A percentile compares a stretch with the other conserved stretches of the same genome.
phyloP scores from a whole-genome alignment of 164 flowering plant species.

The Annona squamosa region DNA sequence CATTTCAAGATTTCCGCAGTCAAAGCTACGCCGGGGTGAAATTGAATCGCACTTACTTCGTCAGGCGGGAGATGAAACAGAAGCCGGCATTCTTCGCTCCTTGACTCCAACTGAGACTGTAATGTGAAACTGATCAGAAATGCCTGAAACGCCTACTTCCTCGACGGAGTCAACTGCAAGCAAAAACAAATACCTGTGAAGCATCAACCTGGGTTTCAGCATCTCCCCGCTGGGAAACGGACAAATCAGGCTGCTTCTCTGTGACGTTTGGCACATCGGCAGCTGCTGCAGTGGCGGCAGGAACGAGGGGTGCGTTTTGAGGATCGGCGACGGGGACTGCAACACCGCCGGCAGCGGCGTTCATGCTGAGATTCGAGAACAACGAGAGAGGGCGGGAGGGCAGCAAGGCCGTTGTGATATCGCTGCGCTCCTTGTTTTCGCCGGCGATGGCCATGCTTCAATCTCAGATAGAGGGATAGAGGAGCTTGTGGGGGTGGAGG shows the following conservation, averaged over 20 bases:
- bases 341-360: not conserved
- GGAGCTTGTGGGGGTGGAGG: too few species aligned
- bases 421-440: slow-evolving; percentile 6
- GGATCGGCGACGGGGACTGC: slow-evolving; percentile 14
- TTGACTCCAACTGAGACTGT: slow-evolving; percentile 39
- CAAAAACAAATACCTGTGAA: not conserved
- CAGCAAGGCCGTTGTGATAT: not conserved
- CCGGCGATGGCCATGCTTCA: slow-evolving; percentile 16
- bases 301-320: slow-evolving; percentile 14
- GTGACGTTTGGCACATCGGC: slow-evolving; percentile 6
- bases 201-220: slow-evolving; percentile 13
- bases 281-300: slow-evolving; percentile 2
- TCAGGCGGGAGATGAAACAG: slow-evolving; percentile 84
- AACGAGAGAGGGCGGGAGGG: not conserved
- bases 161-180: not conserved
- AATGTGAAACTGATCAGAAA: slow-evolving; percentile 3
- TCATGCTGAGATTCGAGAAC: not conserved
- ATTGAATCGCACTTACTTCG: slow-evolving; percentile 47
- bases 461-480: not conserved
- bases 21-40: not conserved
- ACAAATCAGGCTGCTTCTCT: slow-evolving; percentile 12
- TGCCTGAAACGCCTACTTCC: not conserved
- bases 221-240: slow-evolving; percentile 8
- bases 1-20: too few species aligned
- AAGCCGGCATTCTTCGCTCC: slow-evolving; percentile 85